phyloP scores from a whole-genome alignment of 1,139 yeast species.

The Candida neerlandica region DNA sequence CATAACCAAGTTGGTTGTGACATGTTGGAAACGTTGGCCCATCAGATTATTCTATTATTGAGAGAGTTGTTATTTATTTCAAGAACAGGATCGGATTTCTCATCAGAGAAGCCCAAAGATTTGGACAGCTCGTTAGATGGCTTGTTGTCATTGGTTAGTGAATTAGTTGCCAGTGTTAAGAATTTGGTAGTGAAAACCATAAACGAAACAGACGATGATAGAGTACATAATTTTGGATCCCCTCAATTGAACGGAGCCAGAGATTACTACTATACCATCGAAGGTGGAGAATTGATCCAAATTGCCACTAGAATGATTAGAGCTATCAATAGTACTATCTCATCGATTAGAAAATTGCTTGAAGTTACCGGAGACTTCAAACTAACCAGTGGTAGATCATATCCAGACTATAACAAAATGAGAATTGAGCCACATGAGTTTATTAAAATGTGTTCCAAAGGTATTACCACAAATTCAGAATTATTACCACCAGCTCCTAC shows the following conservation, averaged over 20 bases:
- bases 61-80: conserved; percentile 67
- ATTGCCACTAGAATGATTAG: conserved; percentile 67
- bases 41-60: conserved; percentile 64
- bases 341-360: conserved; percentile 42
- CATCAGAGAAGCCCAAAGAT: conserved; percentile 43
- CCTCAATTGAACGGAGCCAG: conserved; percentile 15
- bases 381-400: conserved; percentile 63
- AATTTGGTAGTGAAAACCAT: conserved; percentile 58
- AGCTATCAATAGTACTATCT: conserved; percentile 53
- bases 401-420: conserved; percentile 68
- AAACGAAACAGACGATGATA: conserved; percentile 39
- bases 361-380: conserved; percentile 73
- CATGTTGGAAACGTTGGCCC: conserved; percentile 62
- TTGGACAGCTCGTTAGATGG: conserved; percentile 61
- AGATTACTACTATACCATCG: conserved; percentile 59
- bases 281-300: conserved; percentile 66
- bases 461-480: conserved; percentile 52
- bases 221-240: conserved; percentile 13
- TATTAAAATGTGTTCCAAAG: conserved; percentile 62
- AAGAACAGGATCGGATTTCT: conserved; percentile 52
- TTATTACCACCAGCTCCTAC: neutral
- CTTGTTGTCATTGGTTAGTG: conserved; percentile 61
- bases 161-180: conserved; percentile 65
- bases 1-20: conserved; percentile 73
- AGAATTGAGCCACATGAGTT: conserved; percentile 65